Base-by-base conservation (phyloP, 2,329 filamentous ascomycete species). In the Karstenula rhodostoma region DNA sequence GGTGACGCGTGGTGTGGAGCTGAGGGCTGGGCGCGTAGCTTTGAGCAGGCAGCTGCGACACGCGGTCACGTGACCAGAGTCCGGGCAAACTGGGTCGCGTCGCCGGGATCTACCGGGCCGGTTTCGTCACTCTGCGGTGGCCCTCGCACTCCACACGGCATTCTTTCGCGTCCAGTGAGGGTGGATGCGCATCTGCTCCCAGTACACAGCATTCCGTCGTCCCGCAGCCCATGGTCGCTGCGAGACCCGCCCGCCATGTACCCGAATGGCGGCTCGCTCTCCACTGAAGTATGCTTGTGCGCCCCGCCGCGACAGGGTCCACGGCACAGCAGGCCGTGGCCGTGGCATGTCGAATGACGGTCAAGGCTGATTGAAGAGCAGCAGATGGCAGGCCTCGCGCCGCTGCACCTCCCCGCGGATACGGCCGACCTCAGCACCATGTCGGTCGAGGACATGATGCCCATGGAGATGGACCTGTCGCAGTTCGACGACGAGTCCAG, bases 381-480 rank as follows among this genome's bases (percentile, higher is more conserved):
- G 63, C 66, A 75, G 73, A 76, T 78, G 69, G 66, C 70, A 66
- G 64, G 59, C 64, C 68, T 67, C 56, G 59, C 62, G 53, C 61
- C 67, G 61, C 68, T 67, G 63, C 27, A 60, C 42, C 61, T 73
- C 57, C 59, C 66, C 27, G 54, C 75, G 58, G 72, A 78, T 49
- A 67, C 73, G 43, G 67, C 74, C 60, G 64, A 72, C 51, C 69
- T 72, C 62, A 66, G 82, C 60, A 74, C 80, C 71, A 77, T 77
- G 60, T 76, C 75, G 56, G 69, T 82, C 56, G 79, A 83, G 68
- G 78, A 81, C 64, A 78, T 80, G 69, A 77, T 83, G 67, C 74
- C 77, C 46, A 55, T 73, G 78, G 81, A 82, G 66, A 73, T 85
- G 62, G 80, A 83, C 62, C 72, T 83, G 61, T 74, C 73, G 35